Evolutionary conservation across 2,329 filamentous ascomycete species (phyloP), one percentile per base, ranked within the genome.

Genomic region (Capronia epimyces): DNA sequence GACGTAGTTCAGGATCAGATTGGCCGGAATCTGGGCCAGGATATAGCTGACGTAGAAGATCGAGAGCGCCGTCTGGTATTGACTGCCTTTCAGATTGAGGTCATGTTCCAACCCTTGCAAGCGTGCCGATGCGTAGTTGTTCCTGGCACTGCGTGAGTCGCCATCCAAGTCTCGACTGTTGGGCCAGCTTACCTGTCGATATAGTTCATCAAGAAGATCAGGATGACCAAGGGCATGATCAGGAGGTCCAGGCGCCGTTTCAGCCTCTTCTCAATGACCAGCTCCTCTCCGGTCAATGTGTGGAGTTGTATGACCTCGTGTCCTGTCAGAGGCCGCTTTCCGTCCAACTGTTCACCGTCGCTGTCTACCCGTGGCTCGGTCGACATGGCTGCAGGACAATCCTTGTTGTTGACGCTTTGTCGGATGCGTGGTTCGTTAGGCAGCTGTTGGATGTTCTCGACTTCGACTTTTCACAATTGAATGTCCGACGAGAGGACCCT

Each of bases 171-270:
- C n/a, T n/a, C n/a, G n/a, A n/a, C n/a, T n/a, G n/a, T n/a, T n/a
- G n/a, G n/a, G n/a, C n/a, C n/a, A n/a, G n/a, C 16, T 10, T 60
- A 70, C 68, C 69, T 64, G 52, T 72, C 70, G 41, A 72, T 71
- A 42, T 71, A 72, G 59, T 71, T 72, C 68, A 72, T 70, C 25
- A 71, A 59, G 50, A 71, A 72, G 31, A 89, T 86, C 54, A 87
- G 65, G 40, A 72, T 67, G 8, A 72, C 64, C 42, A 70, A 53
- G 6, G 69, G 70, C 66, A 71, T 70, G 42, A 55, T 57, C 16
- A 13, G 45, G 22, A 50, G 25, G 46, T 72, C 70, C 41, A 72
- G 70, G 24, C 64, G 65, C 3, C 62, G 58, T 2, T 64, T 62
- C 39, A 72, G 62, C 48, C 68, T 66, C 55, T 64, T 68, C 61